phyloP scores from a whole-genome alignment of 2,329 filamentous ascomycete genomes.

The Parastagonospora avenae region DNA sequence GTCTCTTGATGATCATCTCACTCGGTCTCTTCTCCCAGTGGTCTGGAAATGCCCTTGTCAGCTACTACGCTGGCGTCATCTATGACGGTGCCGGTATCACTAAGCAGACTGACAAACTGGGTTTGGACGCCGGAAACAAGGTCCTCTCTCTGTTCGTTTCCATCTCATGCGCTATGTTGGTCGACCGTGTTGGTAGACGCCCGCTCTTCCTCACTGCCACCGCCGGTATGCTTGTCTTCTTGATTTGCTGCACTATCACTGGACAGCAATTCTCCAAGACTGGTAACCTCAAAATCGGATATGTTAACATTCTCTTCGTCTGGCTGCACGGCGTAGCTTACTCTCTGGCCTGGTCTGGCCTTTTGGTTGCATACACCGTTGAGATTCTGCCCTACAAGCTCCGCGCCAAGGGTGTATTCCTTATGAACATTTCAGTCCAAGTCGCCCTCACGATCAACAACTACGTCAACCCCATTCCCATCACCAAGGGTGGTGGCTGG shows the following conservation, averaged over 20 bases:
- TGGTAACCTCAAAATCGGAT: constrained; percentile 45
- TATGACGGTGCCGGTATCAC: constrained; percentile 66
- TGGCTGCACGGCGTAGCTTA: constrained; percentile 60
- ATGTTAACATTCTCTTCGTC: constrained; percentile 57
- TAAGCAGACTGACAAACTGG: constrained; percentile 43
- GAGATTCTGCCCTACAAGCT: constrained; percentile 58
- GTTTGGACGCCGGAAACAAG: constrained; percentile 62
- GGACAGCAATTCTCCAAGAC: constrained; percentile 54
- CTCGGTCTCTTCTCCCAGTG: constrained; percentile 72
- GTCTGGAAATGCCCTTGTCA: constrained; percentile 70
- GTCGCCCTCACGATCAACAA: constrained; percentile 66
- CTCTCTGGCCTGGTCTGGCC: constrained; percentile 62
- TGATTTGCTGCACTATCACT: constrained; percentile 26
- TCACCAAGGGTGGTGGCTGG: not conserved
- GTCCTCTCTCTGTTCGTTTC: constrained; percentile 65
- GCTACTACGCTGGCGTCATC: constrained; percentile 69
- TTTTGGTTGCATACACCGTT: constrained; percentile 59
- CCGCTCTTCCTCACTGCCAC: constrained; percentile 36
- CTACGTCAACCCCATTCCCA: constrained; percentile 60
- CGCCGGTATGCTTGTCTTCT: not conserved
- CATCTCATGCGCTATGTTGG: constrained; percentile 60
- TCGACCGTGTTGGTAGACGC: constrained; percentile 59
- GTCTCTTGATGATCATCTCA: constrained; percentile 65
- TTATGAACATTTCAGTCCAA: constrained; percentile 69
- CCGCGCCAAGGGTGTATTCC: constrained; percentile 54